Percentiles rank a stretch among this genome's conserved stretches.
These are phyloP conservation scores for Fraxinus floribunda DNA, from an alignment of 305 asterid genomes.

Conservation along the genomic window DNA sequence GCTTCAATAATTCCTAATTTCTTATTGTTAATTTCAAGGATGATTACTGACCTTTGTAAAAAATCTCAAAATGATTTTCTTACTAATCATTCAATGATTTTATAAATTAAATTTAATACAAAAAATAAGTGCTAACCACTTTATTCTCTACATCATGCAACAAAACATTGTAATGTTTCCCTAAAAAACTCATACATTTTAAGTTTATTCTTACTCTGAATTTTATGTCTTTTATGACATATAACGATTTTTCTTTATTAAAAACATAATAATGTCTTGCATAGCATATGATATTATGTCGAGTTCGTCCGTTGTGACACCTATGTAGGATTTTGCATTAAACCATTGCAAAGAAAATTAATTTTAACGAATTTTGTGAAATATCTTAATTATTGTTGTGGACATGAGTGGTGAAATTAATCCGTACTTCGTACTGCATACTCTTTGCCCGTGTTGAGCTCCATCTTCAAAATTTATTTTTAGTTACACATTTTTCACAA, in stretches of 20 bases:
- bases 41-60: too few relatives aligned
- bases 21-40: not conserved
- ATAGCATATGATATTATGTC: not conserved
- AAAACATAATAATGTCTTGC: not conserved
- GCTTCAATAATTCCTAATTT: conserved; percentile 30
- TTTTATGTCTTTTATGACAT: too few relatives aligned
- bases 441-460: not conserved
- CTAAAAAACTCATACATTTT: too few relatives aligned
- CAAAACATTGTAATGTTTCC: not conserved
- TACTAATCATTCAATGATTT: not conserved
- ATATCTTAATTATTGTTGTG: not conserved
- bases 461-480: too few relatives aligned
- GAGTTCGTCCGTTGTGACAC: not conserved
- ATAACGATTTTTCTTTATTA: too few relatives aligned
- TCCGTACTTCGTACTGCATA: too few relatives aligned
- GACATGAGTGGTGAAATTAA: not conserved
- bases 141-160: not conserved
- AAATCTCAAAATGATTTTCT: too few relatives aligned
- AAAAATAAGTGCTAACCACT: not conserved
- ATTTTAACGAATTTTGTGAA: not conserved
- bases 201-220: too few relatives aligned
- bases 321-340: not conserved
- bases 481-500: too few relatives aligned
- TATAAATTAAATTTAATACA: too few relatives aligned
- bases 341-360: too few relatives aligned